Conservation (phyloP, 2,329 filamentous ascomycete genomes). For the Nothopassalora personata region DNA sequence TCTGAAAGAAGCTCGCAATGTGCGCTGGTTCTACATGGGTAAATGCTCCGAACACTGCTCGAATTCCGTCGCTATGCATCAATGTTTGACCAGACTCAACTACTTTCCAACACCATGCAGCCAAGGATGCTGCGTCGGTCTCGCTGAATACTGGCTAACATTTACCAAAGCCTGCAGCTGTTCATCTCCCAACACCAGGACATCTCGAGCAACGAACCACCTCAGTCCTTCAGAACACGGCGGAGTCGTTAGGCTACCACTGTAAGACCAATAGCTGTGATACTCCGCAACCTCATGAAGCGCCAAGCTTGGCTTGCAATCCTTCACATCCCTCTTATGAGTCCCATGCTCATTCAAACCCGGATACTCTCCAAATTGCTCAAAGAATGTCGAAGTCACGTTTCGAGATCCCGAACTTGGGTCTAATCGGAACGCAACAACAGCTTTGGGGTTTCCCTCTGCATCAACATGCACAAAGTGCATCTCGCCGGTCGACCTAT, state of each 20-base stretch:
- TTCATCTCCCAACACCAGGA: conserved; percentile 38
- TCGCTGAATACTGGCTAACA: conserved; percentile 42
- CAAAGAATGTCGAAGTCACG: conserved; percentile 37
- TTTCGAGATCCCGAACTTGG: conserved; percentile 25
- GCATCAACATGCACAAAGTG: conserved; percentile 47
- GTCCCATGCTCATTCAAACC: background rate
- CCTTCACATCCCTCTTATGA: too few species aligned
- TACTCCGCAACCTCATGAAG: conserved; percentile 38
- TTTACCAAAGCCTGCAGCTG: conserved; percentile 46
- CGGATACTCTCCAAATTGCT: conserved; percentile 31
- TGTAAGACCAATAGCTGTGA: conserved; percentile 47
- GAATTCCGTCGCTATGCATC: background rate
- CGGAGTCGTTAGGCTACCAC: conserved; percentile 45
- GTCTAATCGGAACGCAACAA: conserved; percentile 46
- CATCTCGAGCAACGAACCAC: conserved; percentile 42
- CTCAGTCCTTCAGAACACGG: conserved; percentile 45
- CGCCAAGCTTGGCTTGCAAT: conserved; percentile 32
- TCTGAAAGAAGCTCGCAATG: background rate
- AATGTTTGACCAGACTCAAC: background rate
- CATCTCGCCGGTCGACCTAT: conserved; percentile 43
- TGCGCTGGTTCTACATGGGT: background rate
- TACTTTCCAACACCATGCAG: conserved; percentile 35
- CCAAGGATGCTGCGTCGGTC: conserved; percentile 44
- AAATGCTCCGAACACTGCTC: background rate
- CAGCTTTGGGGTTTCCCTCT: conserved; percentile 39